phyloP scores from a whole-genome alignment of 192 early-diverging fungal genomes.

The Coemansia sp. region DNA sequence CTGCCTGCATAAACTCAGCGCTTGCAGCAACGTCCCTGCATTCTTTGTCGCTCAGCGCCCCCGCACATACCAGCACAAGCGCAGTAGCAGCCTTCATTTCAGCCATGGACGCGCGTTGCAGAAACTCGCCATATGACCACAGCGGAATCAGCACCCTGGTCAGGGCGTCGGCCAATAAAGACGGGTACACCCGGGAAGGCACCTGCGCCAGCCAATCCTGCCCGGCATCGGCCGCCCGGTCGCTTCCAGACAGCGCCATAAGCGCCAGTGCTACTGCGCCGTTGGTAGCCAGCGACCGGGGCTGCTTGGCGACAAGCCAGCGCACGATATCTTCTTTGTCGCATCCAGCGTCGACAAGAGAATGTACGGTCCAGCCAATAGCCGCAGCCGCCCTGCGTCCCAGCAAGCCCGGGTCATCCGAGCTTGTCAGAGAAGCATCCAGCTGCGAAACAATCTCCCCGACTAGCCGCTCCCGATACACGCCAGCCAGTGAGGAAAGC shows the following conservation, averaged over 20 bases:
- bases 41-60: slow-evolving; percentile 14
- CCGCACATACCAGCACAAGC: slow-evolving; percentile 29
- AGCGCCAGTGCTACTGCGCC: slow-evolving; percentile 23
- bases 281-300: not conserved
- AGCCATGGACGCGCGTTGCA: slow-evolving; percentile 11
- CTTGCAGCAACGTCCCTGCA: slow-evolving; percentile 20
- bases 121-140: slow-evolving; percentile 31
- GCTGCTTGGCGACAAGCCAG: not conserved
- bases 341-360: not conserved
- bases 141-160: slow-evolving; percentile 21
- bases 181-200: slow-evolving; percentile 17
- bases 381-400: not conserved
- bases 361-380: not conserved
- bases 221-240: not conserved
- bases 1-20: slow-evolving; percentile 30
- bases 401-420: not conserved
- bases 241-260: slow-evolving; percentile 24
- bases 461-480: not conserved
- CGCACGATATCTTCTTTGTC: not conserved
- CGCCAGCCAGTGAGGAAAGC: not conserved
- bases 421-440: not conserved
- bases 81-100: slow-evolving; percentile 21
- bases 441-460: not conserved
- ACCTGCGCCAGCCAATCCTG: not conserved
- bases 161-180: slow-evolving; percentile 15